Base-by-base conservation (phyloP, 345 rosid genomes). In the Passiflora organensis region DNA sequence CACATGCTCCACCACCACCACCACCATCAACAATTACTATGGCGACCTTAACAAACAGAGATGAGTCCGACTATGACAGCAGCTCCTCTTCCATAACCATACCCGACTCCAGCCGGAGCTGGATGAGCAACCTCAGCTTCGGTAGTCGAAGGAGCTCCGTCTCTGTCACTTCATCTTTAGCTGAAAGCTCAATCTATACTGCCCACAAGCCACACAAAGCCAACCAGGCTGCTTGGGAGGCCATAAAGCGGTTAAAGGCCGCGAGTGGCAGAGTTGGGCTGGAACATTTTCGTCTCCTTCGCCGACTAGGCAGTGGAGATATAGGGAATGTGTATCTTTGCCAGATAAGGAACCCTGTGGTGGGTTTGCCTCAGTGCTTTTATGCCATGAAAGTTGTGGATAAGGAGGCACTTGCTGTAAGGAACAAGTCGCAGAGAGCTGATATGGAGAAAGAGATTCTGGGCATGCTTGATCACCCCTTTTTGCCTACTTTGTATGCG, bases 361-460 rank as follows among this genome's bases (percentile, higher is more conserved):
- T 81, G 64, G 75, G 82, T 53, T 56, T 78, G 69, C 76, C 76
- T 10, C 76, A 62, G 75, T 58, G 91, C 53, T 69, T 75, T 59
- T 91, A 91, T 45, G 96, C 98, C 2, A 80, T 91, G 90, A 91
- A 91, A 72, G 98, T 91, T 48, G 98, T 91, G 21, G 98, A 87
- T 52, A 82, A 77, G 53, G 98, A 85, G 43, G 95, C 96, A 6
- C 83, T 91, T n/a, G 95, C 85, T 6, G 55, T 80, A n/a, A 76
- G 91, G 75, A 84, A 85, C 23, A 91, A 91, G 76, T 53, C 82
- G 37, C 85, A 82, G 48, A 82, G 98, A 37, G 98, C 98, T 2
- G 95, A 87, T 32, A 79, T 78, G 83, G 98, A 91, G 84, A 88
- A 86, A 76, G 88, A 82, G 72, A 91, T 91, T 23, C 53, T 88